Evolutionary conservation across 495 filamentous ascomycete species (phyloP).

Genomic region (Penicillium samsonianum): DNA sequence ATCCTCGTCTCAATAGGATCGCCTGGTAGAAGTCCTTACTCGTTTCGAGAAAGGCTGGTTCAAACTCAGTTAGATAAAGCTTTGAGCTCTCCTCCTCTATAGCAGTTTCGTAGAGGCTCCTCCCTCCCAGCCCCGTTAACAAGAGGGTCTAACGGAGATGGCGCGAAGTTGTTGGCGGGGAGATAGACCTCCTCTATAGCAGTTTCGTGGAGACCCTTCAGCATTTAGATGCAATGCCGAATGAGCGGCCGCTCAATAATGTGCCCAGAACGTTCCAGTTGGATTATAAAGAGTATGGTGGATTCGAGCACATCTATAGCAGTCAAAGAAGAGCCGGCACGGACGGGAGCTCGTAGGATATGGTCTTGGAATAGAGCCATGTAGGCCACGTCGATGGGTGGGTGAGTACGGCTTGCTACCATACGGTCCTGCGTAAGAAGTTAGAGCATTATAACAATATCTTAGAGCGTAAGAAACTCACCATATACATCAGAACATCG

Average conservation of each 20-base stretch:
- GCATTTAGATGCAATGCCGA: conserved; percentile 82
- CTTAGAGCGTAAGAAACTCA: conserved; percentile 34
- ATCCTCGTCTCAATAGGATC: too few species aligned
- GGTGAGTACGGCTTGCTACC: conserved; percentile 69
- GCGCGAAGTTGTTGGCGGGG: too few species aligned
- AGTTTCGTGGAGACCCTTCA: conserved; percentile 85
- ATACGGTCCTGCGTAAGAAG: conserved; percentile 64
- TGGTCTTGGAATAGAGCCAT: conserved; percentile 88
- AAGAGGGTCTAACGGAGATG: too few species aligned
- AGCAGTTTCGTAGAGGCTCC: conserved; percentile 79
- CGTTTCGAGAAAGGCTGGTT: conserved; percentile 69
- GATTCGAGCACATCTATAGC: conserved; percentile 73
- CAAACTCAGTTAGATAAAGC: conserved; percentile 83
- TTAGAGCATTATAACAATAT: conserved; percentile 2
- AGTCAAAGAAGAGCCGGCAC: conserved; percentile 41
- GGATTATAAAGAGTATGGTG: conserved; percentile 86
- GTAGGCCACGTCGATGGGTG: conserved; percentile 76
- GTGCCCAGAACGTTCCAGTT: conserved; percentile 88
- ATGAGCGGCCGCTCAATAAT: conserved; percentile 82
- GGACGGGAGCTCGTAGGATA: conserved; percentile 62
- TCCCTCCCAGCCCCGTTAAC: too few species aligned
- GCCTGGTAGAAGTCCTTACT: conserved; percentile 81
- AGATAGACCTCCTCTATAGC: too few species aligned
- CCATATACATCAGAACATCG: conserved; percentile 98
- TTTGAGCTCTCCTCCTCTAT: conserved; percentile 68